Conservation (phyloP, 2,329 filamentous ascomycete genomes). For the Colletotrichum siamense region DNA sequence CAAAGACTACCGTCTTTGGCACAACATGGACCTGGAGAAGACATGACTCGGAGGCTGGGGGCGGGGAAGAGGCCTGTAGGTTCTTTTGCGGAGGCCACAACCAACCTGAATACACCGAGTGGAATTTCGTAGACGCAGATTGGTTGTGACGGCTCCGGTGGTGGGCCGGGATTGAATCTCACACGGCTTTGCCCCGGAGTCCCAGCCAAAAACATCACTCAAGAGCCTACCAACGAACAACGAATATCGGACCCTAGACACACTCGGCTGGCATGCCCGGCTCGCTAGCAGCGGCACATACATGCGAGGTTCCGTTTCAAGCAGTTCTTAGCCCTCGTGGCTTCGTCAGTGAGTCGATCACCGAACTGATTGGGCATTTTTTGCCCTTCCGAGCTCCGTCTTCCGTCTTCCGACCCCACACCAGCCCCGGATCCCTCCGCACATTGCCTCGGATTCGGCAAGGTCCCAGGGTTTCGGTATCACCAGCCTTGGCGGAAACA, state of each 20-base stretch:
- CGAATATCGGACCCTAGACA: background rate
- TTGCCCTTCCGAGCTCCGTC: background rate
- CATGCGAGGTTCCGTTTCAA: background rate
- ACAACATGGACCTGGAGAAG: background rate
- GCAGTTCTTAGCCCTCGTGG: background rate
- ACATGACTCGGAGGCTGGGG: background rate
- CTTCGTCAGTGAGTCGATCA: background rate
- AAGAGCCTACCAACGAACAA: background rate
- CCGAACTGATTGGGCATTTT: background rate
- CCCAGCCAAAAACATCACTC: background rate
- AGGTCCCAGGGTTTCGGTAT: background rate
- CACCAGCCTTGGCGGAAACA: background rate
- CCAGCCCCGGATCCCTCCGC: background rate
- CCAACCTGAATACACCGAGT: background rate
- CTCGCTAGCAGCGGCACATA: background rate
- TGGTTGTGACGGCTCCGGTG: background rate
- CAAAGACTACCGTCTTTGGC: slow-evolving; percentile 1
- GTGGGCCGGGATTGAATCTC: background rate
- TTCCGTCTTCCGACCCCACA: background rate
- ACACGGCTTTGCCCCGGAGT: background rate
- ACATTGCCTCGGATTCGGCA: background rate
- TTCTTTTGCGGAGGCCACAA: background rate
- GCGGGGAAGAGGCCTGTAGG: background rate
- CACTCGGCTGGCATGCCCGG: background rate
- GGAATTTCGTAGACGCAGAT: background rate